These are phyloP conservation scores for Talaromyces piceae DNA, from an alignment of 2,329 filamentous ascomycete species.

Conservation along the genomic window DNA sequence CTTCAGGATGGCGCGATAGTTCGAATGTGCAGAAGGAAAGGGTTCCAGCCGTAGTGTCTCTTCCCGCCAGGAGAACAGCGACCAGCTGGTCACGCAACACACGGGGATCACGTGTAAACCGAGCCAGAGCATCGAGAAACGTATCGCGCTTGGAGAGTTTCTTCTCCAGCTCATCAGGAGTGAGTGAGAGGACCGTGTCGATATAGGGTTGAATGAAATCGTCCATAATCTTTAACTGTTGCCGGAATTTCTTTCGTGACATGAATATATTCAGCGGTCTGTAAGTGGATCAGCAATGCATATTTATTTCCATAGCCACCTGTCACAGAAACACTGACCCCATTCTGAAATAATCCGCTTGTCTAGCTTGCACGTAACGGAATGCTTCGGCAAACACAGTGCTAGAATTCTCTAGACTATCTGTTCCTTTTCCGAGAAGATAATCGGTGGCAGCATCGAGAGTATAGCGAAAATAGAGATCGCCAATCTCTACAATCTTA, in stretches of 20 bases:
- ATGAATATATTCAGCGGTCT: conserved; percentile 56
- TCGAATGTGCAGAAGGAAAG: conserved; percentile 80
- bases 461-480: conserved; percentile 50
- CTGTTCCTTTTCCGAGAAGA: conserved; percentile 63
- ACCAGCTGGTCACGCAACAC: conserved; percentile 80
- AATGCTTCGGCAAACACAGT: conserved; percentile 72
- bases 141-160: conserved; percentile 50
- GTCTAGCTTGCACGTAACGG: conserved; percentile 67
- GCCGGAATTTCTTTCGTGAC: conserved; percentile 58
- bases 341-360: conserved; percentile 67
- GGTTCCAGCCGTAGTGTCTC: conserved; percentile 76
- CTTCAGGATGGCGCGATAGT: conserved; percentile 60
- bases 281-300: background rate
- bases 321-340: conserved; percentile 43
- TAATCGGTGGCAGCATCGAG: conserved; percentile 75
- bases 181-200: conserved; percentile 61
- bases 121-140: conserved; percentile 59
- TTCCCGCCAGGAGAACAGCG: conserved; percentile 70
- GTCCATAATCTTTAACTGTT: conserved; percentile 62
- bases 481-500: conserved; percentile 61
- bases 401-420: conserved; percentile 48
- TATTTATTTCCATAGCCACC: background rate
- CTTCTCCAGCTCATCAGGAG: conserved; percentile 62
- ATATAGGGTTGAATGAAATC: conserved; percentile 72
- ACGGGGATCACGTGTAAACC: conserved; percentile 58